These are phyloP conservation scores for Chaetoceros tenuissimus DNA, from an alignment of 108 stramenopile genomes.

Conservation along the genomic window DNA sequence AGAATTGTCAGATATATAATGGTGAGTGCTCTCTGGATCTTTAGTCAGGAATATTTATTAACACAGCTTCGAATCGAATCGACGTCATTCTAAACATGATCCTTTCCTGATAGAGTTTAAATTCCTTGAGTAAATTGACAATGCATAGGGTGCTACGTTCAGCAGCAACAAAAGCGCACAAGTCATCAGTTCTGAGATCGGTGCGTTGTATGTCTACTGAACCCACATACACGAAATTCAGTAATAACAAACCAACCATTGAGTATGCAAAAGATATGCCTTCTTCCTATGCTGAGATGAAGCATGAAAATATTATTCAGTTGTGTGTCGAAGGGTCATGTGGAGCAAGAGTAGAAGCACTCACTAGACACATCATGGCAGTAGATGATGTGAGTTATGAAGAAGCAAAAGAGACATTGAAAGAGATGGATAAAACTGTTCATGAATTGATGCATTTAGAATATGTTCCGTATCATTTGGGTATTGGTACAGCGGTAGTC, in stretches of 20 bases:
- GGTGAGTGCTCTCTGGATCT: too few relatives aligned
- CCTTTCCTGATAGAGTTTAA: too few relatives aligned
- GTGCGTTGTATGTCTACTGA: too few relatives aligned
- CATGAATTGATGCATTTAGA: conserved; percentile 33
- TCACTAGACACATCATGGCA: conserved; percentile 57
- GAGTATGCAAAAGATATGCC: conserved; percentile 31
- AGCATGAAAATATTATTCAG: conserved; percentile 35
- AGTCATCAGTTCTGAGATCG: too few relatives aligned
- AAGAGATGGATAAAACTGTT: conserved; percentile 37
- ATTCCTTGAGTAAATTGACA: too few relatives aligned
- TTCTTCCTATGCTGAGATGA: conserved; percentile 29
- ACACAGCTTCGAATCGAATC: too few relatives aligned
- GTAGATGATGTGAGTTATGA: conserved; percentile 33
- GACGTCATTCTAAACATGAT: too few relatives aligned
- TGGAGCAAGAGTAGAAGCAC: conserved; percentile 35
- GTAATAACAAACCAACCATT: conserved; percentile 11
- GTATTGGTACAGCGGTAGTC: conserved; percentile 37
- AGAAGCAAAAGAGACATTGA: conserved; percentile 22
- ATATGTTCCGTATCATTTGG: conserved; percentile 60
- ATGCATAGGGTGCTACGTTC: too few relatives aligned
- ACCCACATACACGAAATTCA: too few relatives aligned
- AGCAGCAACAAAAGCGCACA: too few relatives aligned
- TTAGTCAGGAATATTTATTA: too few relatives aligned
- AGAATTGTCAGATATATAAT: too few relatives aligned
- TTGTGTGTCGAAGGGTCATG: conserved; percentile 37